A percentile compares a stretch with the other conserved stretches of the same genome.
Conservation (phyloP, 768 basidiomycete genomes). For the Tricholoma furcatifolium region DNA sequence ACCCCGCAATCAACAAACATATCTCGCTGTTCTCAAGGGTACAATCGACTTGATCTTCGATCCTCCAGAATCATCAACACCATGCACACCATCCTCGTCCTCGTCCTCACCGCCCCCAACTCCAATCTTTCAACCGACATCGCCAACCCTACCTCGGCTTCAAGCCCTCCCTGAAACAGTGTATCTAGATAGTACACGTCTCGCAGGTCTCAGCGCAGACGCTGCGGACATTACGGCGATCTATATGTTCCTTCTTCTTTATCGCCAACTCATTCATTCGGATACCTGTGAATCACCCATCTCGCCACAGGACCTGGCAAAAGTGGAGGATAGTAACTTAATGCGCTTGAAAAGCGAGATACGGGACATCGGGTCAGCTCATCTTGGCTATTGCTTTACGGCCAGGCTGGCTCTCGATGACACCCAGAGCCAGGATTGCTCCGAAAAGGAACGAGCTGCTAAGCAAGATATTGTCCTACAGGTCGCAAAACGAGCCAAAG, state of each 20-base stretch:
- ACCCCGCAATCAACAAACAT: slow-evolving; percentile 53
- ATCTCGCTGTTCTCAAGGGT: slow-evolving; percentile 55
- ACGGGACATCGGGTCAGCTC: slow-evolving; percentile 63
- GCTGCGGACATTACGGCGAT: slow-evolving; percentile 71
- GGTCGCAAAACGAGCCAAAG: slow-evolving; percentile 66
- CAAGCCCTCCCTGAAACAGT: slow-evolving; percentile 71
- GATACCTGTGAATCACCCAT: slow-evolving; percentile 32
- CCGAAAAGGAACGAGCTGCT: slow-evolving; percentile 51
- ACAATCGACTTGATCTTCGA: slow-evolving; percentile 67
- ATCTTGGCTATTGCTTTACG: slow-evolving; percentile 61
- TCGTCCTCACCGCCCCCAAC: slow-evolving; percentile 27
- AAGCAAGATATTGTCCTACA: slow-evolving; percentile 74
- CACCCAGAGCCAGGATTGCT: slow-evolving; percentile 31
- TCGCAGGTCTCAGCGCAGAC: slow-evolving; percentile 66
- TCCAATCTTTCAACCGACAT: slow-evolving; percentile 26
- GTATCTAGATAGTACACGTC: slow-evolving; percentile 74
- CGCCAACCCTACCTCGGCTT: slow-evolving; percentile 28
- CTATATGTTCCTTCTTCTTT: slow-evolving; percentile 81
- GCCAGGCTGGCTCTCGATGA: slow-evolving; percentile 23
- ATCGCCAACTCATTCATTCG: slow-evolving; percentile 68
- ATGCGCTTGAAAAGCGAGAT: slow-evolving; percentile 71
- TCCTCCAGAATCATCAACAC: slow-evolving; percentile 37
- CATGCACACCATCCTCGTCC: slow-evolving; percentile 29
- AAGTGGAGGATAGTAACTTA: slow-evolving; percentile 53
- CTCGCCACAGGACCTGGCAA: slow-evolving; percentile 28